Percentiles rank a stretch among this genome's conserved stretches.
Conservation (phyloP, 305 asterid genomes). For the Fraxinus velutina region DNA sequence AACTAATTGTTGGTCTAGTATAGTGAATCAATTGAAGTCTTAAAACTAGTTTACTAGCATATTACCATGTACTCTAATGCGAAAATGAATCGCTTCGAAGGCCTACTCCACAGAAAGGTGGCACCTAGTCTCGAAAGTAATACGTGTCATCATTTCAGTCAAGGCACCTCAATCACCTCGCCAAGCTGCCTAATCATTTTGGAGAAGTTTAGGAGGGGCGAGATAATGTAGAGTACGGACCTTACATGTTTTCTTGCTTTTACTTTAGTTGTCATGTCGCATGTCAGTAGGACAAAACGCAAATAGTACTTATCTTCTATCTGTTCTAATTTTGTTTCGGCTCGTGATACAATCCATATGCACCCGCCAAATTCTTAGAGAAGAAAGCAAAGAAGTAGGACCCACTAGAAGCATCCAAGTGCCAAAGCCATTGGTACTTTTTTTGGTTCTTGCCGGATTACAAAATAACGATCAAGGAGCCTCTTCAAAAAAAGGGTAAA, state of each 20-base stretch:
- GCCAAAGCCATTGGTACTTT: not conserved
- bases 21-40: not conserved
- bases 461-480: conserved; percentile 5
- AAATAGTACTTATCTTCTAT: not conserved
- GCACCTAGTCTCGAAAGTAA: not conserved
- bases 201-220: not conserved
- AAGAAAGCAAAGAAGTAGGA: conserved; percentile 3
- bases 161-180: not conserved
- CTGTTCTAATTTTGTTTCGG: not conserved
- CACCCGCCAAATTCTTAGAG: not conserved
- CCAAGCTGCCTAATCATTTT: not conserved
- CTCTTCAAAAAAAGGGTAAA: not conserved
- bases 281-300: not conserved
- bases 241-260: not conserved
- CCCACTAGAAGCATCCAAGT: conserved; percentile 26
- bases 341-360: not conserved
- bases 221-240: not conserved
- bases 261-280: not conserved
- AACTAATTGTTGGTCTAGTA: not conserved
- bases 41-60: not conserved
- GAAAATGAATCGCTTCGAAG: not conserved
- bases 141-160: not conserved
- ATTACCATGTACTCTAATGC: not conserved
- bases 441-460: not conserved
- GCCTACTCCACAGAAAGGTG: not conserved